A percentile compares a stretch with the other conserved stretches of the same genome.
phyloP scores from a whole-genome alignment of 228 moss, liverwort and hornwort species.

The Sphagnum magellanicum region DNA sequence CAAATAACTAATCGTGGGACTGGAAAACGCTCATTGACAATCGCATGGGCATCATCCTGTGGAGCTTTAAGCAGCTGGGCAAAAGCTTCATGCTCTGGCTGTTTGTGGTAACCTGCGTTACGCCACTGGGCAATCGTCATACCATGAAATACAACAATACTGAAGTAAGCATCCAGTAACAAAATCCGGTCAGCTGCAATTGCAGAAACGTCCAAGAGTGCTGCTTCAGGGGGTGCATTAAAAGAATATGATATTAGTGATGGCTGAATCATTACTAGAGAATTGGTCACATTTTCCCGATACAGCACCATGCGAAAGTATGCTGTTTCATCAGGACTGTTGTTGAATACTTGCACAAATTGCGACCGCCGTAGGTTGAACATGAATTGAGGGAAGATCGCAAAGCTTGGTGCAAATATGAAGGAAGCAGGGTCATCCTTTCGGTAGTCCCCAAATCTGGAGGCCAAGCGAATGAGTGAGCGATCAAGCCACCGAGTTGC shows the following conservation, averaged over 20 bases:
- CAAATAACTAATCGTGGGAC: constrained; percentile 92
- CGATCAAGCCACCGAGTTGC: constrained; percentile 97
- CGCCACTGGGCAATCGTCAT: constrained; percentile 98
- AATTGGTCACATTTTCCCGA: constrained; percentile 87
- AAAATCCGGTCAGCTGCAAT: constrained; percentile 86
- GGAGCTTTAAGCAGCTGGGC: constrained; percentile 79
- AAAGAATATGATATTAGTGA: constrained; percentile 87
- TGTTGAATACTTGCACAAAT: constrained; percentile 95
- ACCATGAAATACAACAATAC: constrained; percentile 91
- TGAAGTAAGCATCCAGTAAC: constrained; percentile 89
- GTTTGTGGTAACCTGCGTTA: constrained; percentile 86
- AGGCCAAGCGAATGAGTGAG: constrained; percentile 84
- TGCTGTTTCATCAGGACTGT: constrained; percentile 98
- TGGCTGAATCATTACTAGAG: constrained; percentile 99
- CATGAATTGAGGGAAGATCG: constrained; percentile 97
- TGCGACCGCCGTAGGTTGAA: constrained; percentile 97
- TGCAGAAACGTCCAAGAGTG: constrained; percentile 86
- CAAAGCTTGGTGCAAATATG: constrained; percentile 79
- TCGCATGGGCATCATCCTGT: constrained; percentile 64
- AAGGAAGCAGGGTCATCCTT: constrained; percentile 93
- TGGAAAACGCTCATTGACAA: constrained; percentile 83
- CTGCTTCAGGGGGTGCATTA: constrained; percentile 76
- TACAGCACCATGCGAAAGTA: constrained; percentile 96
- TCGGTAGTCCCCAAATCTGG: constrained; percentile 91
- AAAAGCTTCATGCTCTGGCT: constrained; percentile 85